Conservation (phyloP, 1,284 basidiomycete genomes). For the Jaminaea rosea region DNA sequence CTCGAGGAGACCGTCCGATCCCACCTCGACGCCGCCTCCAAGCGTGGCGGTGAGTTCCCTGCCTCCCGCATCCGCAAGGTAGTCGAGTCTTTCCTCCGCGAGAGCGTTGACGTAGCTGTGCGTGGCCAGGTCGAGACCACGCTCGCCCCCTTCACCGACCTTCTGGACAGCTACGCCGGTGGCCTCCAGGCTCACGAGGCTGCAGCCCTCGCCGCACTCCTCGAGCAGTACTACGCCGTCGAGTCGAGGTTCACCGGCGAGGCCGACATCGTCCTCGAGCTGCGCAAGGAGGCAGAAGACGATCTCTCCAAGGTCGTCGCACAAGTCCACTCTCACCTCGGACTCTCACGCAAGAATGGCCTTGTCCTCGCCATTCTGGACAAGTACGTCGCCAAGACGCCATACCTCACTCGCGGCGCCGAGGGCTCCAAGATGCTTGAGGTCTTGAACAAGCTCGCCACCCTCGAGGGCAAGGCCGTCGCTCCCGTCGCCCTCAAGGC, state of each 20-base stretch:
- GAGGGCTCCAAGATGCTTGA: conserved; percentile 23
- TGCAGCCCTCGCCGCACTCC: conserved; percentile 61
- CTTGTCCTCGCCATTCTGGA: conserved; percentile 78
- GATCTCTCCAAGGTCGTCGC: conserved; percentile 78
- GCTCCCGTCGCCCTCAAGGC: conserved; percentile 68
- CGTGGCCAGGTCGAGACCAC: conserved; percentile 51
- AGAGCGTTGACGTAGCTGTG: conserved; percentile 55
- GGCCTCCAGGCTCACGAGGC: conserved; percentile 78
- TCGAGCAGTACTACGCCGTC: conserved; percentile 68
- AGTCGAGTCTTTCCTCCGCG: conserved; percentile 74
- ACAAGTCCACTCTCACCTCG: conserved; percentile 87
- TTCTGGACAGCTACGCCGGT: conserved; percentile 67
- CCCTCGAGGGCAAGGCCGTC: conserved; percentile 56
- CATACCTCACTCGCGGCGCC: conserved; percentile 15
- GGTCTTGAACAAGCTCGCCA: conserved; percentile 55
- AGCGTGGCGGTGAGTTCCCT: conserved; percentile 77
- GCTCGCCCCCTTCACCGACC: conserved; percentile 63
- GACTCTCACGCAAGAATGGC: conserved; percentile 84
- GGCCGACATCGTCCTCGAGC: conserved; percentile 75
- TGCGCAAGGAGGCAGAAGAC: conserved; percentile 87
- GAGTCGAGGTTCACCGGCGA: conserved; percentile 89
- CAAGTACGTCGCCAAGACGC: conserved; percentile 48
- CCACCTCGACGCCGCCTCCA: conserved; percentile 65
- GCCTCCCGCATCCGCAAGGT: conserved; percentile 65
- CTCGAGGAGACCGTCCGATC: conserved; percentile 72